Evolutionary conservation across 257 asterid species (phyloP).

Genomic region (Prunella vulgaris): DNA sequence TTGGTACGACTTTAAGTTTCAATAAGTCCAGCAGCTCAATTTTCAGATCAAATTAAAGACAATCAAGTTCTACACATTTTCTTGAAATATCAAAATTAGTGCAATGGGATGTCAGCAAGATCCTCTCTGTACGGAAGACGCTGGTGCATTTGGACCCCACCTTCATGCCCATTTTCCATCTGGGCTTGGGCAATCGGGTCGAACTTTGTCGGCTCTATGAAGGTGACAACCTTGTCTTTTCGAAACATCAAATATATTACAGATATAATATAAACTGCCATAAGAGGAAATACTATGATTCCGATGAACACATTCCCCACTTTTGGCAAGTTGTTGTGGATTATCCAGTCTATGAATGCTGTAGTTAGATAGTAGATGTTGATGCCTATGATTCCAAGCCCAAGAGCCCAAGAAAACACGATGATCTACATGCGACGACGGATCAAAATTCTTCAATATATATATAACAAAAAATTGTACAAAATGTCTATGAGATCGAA

Average conservation of each 20-base stretch:
- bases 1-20: background rate
- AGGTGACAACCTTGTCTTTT: slow-evolving; percentile 60
- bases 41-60: background rate
- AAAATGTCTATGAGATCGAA: too few relatives aligned
- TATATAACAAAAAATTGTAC: too few relatives aligned
- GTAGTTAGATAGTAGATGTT: slow-evolving; percentile 71
- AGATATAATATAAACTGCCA: slow-evolving; percentile 58
- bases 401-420: slow-evolving; percentile 71
- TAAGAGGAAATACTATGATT: slow-evolving; percentile 61
- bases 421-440: slow-evolving; percentile 38
- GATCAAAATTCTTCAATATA: background rate
- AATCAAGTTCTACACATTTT: background rate
- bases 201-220: slow-evolving; percentile 38
- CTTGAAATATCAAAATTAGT: background rate
- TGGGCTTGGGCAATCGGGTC: slow-evolving; percentile 31
- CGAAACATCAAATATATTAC: slow-evolving; percentile 84
- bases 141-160: slow-evolving; percentile 23
- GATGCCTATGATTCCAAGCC: slow-evolving; percentile 83
- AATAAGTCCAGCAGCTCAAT: background rate
- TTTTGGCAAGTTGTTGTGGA: slow-evolving; percentile 56
- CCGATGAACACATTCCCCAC: slow-evolving; percentile 69
- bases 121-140: slow-evolving; percentile 59
- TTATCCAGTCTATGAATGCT: slow-evolving; percentile 63
- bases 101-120: slow-evolving; percentile 48
- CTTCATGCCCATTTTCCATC: slow-evolving; percentile 45